These are phyloP conservation scores for Pleurotus citrinopileatus DNA, from an alignment of 768 basidiomycete species.

Conservation along the genomic window DNA sequence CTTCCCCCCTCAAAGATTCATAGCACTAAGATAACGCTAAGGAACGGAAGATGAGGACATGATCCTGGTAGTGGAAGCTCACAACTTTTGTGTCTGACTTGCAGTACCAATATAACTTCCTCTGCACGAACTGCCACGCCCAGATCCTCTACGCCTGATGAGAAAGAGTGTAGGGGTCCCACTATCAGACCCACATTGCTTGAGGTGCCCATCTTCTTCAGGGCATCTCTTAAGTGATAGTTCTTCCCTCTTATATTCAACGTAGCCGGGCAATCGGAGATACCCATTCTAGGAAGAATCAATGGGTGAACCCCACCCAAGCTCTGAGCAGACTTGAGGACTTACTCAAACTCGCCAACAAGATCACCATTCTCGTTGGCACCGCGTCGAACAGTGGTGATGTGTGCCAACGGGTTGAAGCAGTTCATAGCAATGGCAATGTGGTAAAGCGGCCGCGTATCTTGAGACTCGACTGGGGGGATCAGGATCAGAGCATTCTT, in stretches of 20 bases:
- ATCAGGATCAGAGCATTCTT: constrained; percentile 19
- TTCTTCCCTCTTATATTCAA: constrained; percentile 9
- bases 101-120: constrained; percentile 1
- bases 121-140: neutral
- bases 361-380: constrained; percentile 23
- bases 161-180: neutral
- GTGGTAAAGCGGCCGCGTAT: constrained; percentile 25
- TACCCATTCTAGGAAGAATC: constrained; percentile 12
- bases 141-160: neutral
- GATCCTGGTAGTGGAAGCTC: neutral
- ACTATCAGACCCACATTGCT: neutral
- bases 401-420: constrained; percentile 32
- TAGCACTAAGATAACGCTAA: constrained; percentile 6
- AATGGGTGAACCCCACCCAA: neutral
- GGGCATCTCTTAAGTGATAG: neutral
- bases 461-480: constrained; percentile 17
- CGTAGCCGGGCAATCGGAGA: constrained; percentile 13
- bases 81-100: neutral
- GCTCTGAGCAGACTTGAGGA: neutral
- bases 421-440: constrained; percentile 30
- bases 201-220: neutral
- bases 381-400: constrained; percentile 29
- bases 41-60: neutral
- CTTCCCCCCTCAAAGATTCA: constrained; percentile 1
- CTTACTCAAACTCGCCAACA: constrained; percentile 35